These are phyloP conservation scores for Solanum aculeatissimum DNA, from an alignment of 305 asterid species.

Conservation along the genomic window DNA sequence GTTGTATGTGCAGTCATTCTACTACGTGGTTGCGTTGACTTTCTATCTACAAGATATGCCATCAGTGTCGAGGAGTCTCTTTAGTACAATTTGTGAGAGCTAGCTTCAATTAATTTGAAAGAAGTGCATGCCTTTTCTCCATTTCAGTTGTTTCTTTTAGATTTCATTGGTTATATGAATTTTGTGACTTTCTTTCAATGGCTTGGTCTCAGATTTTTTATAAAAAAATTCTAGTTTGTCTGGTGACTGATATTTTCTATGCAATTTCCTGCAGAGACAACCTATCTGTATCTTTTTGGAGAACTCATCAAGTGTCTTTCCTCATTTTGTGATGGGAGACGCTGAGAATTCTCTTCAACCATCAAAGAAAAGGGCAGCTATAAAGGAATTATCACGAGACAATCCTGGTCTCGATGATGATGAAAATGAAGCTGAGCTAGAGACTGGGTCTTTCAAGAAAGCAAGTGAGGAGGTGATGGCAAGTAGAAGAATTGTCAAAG, in stretches of 20 bases:
- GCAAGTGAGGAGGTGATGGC: constrained; percentile 81
- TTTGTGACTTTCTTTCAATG: background rate
- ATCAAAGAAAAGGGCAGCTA: constrained; percentile 86
- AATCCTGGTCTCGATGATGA: constrained; percentile 79
- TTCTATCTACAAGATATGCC: background rate
- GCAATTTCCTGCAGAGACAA: constrained; percentile 20
- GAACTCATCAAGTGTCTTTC: background rate
- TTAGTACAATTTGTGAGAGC: background rate
- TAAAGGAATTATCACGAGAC: constrained; percentile 70
- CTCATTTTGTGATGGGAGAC: constrained; percentile 54
- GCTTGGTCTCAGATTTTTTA: background rate
- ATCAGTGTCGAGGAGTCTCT: background rate
- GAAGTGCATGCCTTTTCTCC: background rate
- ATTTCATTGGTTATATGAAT: background rate
- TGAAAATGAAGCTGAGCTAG: constrained; percentile 46
- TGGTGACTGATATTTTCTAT: background rate
- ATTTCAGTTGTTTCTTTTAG: background rate
- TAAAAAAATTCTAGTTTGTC: too few species aligned
- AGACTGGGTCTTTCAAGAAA: constrained; percentile 56
- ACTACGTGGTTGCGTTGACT: background rate
- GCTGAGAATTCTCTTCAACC: constrained; percentile 44
- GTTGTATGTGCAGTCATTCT: too few species aligned
- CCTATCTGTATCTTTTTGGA: background rate
- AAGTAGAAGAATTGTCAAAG: constrained; percentile 73
- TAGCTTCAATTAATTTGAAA: background rate